Evolutionary conservation across 192 early-diverging fungal genomes (phyloP).

Genomic region (Thamnidium elegans): DNA sequence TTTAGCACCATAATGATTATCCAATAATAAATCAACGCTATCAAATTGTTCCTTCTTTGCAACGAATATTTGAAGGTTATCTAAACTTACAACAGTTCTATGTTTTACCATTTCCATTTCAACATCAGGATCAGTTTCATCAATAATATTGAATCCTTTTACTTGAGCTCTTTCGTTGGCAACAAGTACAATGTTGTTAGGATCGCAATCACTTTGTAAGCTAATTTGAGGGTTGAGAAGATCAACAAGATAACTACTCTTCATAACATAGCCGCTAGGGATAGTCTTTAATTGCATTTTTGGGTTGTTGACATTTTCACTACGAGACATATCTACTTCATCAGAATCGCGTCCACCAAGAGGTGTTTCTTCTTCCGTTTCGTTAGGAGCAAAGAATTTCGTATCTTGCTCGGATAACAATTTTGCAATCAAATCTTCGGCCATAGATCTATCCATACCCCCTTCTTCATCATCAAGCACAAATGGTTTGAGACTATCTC

Average conservation of each 20-base stretch:
- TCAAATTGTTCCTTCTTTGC: conserved; percentile 45
- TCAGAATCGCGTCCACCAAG: not conserved
- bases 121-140: conserved; percentile 41
- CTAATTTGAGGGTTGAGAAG: conserved; percentile 73
- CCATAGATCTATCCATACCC: conserved; percentile 33
- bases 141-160: conserved; percentile 55
- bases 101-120: conserved; percentile 55
- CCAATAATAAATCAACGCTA: conserved; percentile 37
- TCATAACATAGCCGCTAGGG: conserved; percentile 49
- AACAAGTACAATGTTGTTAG: conserved; percentile 51
- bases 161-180: conserved; percentile 59
- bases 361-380: conserved; percentile 29
- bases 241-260: conserved; percentile 57
- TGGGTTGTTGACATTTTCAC: conserved; percentile 40
- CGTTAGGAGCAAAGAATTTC: conserved; percentile 44
- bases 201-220: conserved; percentile 54
- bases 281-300: conserved; percentile 48
- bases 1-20: conserved; percentile 47
- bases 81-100: conserved; percentile 57
- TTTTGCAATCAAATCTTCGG: conserved; percentile 45
- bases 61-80: conserved; percentile 67
- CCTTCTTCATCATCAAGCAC: conserved; percentile 15
- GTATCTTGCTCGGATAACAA: conserved; percentile 44
- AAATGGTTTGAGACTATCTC: not conserved
- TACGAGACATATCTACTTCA: conserved; percentile 14